phyloP scores from a whole-genome alignment of 495 filamentous ascomycete genomes.

The Platismatia glauca region DNA sequence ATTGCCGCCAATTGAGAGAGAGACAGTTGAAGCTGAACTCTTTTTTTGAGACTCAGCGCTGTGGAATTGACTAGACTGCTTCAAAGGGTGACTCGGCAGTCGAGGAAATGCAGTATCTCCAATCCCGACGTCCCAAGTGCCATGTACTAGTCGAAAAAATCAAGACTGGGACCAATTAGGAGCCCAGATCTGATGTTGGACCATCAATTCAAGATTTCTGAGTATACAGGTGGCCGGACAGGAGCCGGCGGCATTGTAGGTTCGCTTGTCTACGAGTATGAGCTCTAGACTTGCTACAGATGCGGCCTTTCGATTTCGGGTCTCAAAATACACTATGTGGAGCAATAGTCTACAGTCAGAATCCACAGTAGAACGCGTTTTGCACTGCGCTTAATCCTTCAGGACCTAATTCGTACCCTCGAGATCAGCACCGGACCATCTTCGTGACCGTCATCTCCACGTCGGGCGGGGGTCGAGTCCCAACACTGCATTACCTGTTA shows the following conservation, averaged over 20 bases:
- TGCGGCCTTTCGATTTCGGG: background rate
- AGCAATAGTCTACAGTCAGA: background rate
- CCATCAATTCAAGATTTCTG: background rate
- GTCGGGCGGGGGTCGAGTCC: constrained; percentile 87
- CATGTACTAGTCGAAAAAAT: too few relatives aligned
- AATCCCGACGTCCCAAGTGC: too few relatives aligned
- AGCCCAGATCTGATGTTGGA: background rate
- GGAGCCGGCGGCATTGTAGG: background rate
- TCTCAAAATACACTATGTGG: background rate
- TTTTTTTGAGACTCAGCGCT: too few relatives aligned
- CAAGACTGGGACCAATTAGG: too few relatives aligned
- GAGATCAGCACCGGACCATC: constrained; percentile 10
- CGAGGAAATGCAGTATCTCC: too few relatives aligned
- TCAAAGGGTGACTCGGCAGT: too few relatives aligned
- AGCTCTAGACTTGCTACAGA: background rate
- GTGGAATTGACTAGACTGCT: too few relatives aligned
- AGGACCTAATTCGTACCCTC: background rate
- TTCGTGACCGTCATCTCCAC: constrained; percentile 68
- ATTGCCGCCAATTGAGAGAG: too few relatives aligned
- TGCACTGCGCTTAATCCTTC: background rate
- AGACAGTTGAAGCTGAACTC: too few relatives aligned
- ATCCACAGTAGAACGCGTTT: background rate
- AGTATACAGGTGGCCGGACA: background rate
- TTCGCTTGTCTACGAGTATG: background rate
- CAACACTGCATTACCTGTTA: constrained; percentile 79